Conservation (phyloP, 345 rosid genomes). For the Bruguiera gymnorhiza region DNA sequence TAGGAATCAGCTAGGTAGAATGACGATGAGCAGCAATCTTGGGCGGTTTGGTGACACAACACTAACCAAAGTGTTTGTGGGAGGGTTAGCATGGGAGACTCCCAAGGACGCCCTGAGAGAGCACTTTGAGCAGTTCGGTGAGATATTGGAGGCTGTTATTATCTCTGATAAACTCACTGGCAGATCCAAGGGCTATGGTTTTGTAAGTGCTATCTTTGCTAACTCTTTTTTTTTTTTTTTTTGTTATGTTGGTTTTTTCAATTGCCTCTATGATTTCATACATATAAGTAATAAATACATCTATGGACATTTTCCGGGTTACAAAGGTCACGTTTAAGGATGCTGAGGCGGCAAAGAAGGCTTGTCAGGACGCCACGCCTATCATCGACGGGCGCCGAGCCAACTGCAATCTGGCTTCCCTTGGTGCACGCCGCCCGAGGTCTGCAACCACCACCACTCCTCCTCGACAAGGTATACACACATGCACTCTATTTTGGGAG, state of each 20-base stretch:
- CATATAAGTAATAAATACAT: too few relatives aligned
- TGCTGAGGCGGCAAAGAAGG: slow-evolving; percentile 74
- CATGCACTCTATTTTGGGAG: neutral
- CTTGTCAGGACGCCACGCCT: slow-evolving; percentile 83
- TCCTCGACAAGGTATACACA: slow-evolving; percentile 53
- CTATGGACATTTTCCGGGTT: neutral
- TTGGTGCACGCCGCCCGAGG: slow-evolving; percentile 81
- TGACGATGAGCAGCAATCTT: slow-evolving; percentile 47
- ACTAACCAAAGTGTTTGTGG: slow-evolving; percentile 91
- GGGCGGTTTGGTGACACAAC: slow-evolving; percentile 87
- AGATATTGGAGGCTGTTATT: slow-evolving; percentile 91
- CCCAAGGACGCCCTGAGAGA: slow-evolving; percentile 76
- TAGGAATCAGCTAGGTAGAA: neutral
- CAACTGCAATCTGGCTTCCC: slow-evolving; percentile 91
- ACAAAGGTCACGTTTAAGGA: slow-evolving; percentile 89
- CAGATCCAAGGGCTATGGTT: slow-evolving; percentile 98
- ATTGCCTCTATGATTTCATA: too few relatives aligned
- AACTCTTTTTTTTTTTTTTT: neutral
- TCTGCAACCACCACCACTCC: slow-evolving; percentile 32
- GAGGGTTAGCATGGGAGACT: slow-evolving; percentile 97
- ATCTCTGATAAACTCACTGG: slow-evolving; percentile 88
- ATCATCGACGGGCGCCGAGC: slow-evolving; percentile 91
- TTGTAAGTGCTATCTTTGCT: slow-evolving; percentile 39
- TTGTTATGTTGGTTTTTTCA: too few relatives aligned
- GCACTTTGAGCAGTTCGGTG: slow-evolving; percentile 88